Evolutionary conservation across 208 protist species (phyloP), one percentile per base, ranked within the genome.

Genomic region (Crithidia bombi): DNA sequence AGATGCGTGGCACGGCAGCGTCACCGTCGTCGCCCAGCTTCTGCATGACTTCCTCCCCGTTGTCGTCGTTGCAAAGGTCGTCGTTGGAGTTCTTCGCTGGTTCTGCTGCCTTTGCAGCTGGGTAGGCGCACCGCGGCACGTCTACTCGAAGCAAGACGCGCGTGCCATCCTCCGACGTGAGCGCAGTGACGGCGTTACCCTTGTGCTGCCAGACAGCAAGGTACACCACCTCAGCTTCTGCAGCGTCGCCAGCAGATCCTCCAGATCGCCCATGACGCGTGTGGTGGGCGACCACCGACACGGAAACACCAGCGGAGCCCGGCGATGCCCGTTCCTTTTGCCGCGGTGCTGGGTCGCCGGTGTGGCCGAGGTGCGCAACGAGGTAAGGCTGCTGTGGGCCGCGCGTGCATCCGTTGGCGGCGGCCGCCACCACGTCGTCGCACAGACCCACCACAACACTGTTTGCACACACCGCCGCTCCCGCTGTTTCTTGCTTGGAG

Each of bases 381-480:
- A 51, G 50, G 44, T 69, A 38, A 28, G 64, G 57, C 30, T 66
- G 55, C 2, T 61, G 54, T 23, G 63, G 57, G 19, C 64, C 50
- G 21, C 43, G 71, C 49, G 64, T 70, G 41, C 64, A 71, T 17
- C 71, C 71, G 33, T 77, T 77, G 28, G 71, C 71, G 44, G 61
- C 54, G 9, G 49, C 65, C 1, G 71, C 71, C 14, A 58, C 25
- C 38, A 43, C 35, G 1, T 54, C 49, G 46, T 77, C 57, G 30
- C 71, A 77, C 44, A 77, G 50, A 2, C 71, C 71, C n/a, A 77
- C 71, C 6, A 77, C 64, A 7, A 77, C 56, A 28, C 71, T 49
- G 52, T 77, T 77, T 26, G 36, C 33, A 19, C 55, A 71, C 12
- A 61, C 32, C 9, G 55, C 1, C 7, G 1, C 19, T 14, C 21